Conservation (phyloP, 1,284 basidiomycete genomes). For the Marasmius sp. region DNA sequence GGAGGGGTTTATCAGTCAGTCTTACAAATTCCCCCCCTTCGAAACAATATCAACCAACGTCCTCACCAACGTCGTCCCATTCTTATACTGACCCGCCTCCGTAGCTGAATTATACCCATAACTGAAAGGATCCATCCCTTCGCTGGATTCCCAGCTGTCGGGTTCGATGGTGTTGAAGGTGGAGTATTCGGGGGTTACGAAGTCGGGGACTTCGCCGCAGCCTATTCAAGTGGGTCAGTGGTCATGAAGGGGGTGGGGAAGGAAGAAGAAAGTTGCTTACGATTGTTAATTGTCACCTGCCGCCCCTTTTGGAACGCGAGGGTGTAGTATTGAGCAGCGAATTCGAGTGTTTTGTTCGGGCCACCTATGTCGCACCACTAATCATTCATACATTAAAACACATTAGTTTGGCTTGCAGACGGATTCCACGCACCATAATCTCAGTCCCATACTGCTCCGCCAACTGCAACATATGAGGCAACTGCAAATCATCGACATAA, state of each 20-base stretch:
- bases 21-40: conserved; percentile 57
- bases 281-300: conserved; percentile 58
- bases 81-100: conserved; percentile 45
- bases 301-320: conserved; percentile 43
- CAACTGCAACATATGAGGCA: conserved; percentile 57
- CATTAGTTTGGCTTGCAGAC: too few relatives aligned
- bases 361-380: conserved; percentile 66
- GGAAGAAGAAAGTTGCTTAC: too few relatives aligned
- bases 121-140: conserved; percentile 50
- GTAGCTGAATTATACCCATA: conserved; percentile 47
- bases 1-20: too few relatives aligned
- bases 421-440: conserved; percentile 49
- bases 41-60: conserved; percentile 54
- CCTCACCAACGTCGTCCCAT: conserved; percentile 46
- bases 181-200: conserved; percentile 59
- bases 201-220: conserved; percentile 46
- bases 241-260: too few relatives aligned
- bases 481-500: conserved; percentile 52
- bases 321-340: conserved; percentile 54
- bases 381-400: too few relatives aligned
- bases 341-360: conserved; percentile 46
- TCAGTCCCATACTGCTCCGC: conserved; percentile 51
- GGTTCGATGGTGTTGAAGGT: conserved; percentile 50
- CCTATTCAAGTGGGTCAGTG: conserved; percentile 24
- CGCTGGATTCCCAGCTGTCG: conserved; percentile 56